These are phyloP conservation scores for Phytophthora citrophthora DNA, from an alignment of 352 stramenopile genomes.

Conservation along the genomic window DNA sequence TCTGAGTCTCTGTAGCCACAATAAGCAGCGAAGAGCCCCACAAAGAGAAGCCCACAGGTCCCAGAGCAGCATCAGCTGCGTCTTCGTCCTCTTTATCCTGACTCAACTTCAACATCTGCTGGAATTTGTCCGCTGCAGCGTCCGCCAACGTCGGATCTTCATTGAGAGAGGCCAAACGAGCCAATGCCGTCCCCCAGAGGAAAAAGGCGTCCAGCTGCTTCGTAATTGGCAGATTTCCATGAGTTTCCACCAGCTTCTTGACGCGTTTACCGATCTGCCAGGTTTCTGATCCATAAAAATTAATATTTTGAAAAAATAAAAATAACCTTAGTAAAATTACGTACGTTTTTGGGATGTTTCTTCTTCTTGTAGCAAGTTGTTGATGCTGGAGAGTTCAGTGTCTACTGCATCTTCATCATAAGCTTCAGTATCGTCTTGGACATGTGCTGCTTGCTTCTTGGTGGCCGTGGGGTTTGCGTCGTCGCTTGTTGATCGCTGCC, in stretches of 20 bases:
- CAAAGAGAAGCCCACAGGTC: slow-evolving; percentile 77
- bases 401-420: slow-evolving; percentile 20
- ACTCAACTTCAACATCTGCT: slow-evolving; percentile 66
- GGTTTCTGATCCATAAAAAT: slow-evolving; percentile 51
- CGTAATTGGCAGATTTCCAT: slow-evolving; percentile 51
- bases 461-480: background rate
- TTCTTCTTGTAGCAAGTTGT: slow-evolving; percentile 69
- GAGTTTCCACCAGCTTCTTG: slow-evolving; percentile 76
- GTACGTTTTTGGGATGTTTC: slow-evolving; percentile 67
- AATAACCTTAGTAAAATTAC: background rate
- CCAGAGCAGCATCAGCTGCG: slow-evolving; percentile 64
- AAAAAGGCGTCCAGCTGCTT: slow-evolving; percentile 82
- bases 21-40: slow-evolving; percentile 82
- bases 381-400: slow-evolving; percentile 50
- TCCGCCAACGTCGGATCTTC: slow-evolving; percentile 77
- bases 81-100: slow-evolving; percentile 24
- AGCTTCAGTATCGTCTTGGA: background rate
- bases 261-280: slow-evolving; percentile 88
- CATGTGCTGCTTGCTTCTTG: slow-evolving; percentile 2
- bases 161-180: slow-evolving; percentile 75
- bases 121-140: slow-evolving; percentile 83
- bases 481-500: slow-evolving; percentile 4
- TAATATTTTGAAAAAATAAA: slow-evolving; percentile 3
- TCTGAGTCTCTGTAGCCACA: slow-evolving; percentile 75
- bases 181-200: slow-evolving; percentile 79